Percentiles rank a stretch among this genome's conserved stretches.
Evolutionary conservation across 257 asterid species (phyloP).

Genomic region (Lantana camara): DNA sequence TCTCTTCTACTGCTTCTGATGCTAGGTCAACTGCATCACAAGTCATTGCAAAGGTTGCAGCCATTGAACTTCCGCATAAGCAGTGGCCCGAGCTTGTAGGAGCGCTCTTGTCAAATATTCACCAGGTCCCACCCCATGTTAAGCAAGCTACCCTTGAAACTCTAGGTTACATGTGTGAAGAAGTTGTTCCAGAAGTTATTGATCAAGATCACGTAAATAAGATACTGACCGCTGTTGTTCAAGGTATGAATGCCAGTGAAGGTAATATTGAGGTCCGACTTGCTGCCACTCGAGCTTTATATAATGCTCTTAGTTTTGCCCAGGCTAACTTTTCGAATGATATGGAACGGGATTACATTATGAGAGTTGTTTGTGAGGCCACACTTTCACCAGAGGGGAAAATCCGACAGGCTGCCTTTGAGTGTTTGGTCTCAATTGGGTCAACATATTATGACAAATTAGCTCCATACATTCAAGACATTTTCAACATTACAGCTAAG

Average conservation of each 20-base stretch:
- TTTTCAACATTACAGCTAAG: slow-evolving; percentile 57
- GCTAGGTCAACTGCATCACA: slow-evolving; percentile 66
- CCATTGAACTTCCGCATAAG: slow-evolving; percentile 58
- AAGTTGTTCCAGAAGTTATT: slow-evolving; percentile 53
- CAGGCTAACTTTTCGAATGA: slow-evolving; percentile 56
- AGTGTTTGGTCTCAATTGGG: slow-evolving; percentile 59
- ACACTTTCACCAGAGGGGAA: slow-evolving; percentile 50
- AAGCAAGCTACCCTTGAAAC: slow-evolving; percentile 64
- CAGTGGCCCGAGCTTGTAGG: slow-evolving; percentile 63
- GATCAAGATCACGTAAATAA: slow-evolving; percentile 65
- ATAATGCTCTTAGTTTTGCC: slow-evolving; percentile 63
- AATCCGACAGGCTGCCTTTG: slow-evolving; percentile 59
- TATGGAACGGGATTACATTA: slow-evolving; percentile 61
- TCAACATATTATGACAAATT: slow-evolving; percentile 56
- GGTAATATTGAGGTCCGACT: slow-evolving; percentile 52
- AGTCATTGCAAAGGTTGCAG: slow-evolving; percentile 63
- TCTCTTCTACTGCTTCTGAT: slow-evolving; percentile 44
- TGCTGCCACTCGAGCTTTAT: slow-evolving; percentile 55
- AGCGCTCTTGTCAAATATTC: slow-evolving; percentile 50
- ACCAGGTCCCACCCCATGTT: slow-evolving; percentile 54
- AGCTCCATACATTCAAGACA: slow-evolving; percentile 55
- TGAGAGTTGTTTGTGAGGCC: slow-evolving; percentile 68
- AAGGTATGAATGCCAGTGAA: slow-evolving; percentile 60
- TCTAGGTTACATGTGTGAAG: slow-evolving; percentile 60
- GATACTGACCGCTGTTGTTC: slow-evolving; percentile 60